phyloP scores from a whole-genome alignment of 495 filamentous ascomycete species.

The Penicillium paxilli region DNA sequence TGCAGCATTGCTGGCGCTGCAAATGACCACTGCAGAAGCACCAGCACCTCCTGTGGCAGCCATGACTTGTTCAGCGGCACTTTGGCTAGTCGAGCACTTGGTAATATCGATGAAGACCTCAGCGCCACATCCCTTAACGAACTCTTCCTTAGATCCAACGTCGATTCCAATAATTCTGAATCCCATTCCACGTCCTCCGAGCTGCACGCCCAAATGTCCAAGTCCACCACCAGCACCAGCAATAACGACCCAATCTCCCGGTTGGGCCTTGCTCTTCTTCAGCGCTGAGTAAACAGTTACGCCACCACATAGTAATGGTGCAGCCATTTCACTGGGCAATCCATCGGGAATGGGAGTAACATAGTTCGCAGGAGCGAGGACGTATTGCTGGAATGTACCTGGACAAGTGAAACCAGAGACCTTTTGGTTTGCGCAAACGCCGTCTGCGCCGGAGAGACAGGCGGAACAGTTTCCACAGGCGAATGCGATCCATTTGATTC shows the following conservation, averaged over 20 bases:
- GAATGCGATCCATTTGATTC: constrained; percentile 43
- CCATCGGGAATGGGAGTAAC: constrained; percentile 60
- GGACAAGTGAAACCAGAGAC: constrained; percentile 27
- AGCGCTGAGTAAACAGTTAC: constrained; percentile 50
- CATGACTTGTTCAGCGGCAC: background rate
- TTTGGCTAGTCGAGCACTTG: background rate
- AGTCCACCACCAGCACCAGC: constrained; percentile 49
- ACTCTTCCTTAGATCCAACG: background rate
- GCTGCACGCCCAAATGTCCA: constrained; percentile 53
- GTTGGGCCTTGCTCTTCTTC: constrained; percentile 46
- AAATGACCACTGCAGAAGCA: constrained; percentile 55
- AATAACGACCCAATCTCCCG: constrained; percentile 54
- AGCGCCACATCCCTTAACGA: constrained; percentile 6
- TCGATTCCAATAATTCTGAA: constrained; percentile 35
- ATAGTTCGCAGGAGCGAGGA: constrained; percentile 41
- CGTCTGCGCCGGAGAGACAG: constrained; percentile 50
- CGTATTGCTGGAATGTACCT: constrained; percentile 64
- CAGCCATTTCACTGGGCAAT: constrained; percentile 48
- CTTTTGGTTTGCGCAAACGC: constrained; percentile 45
- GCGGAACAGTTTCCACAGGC: constrained; percentile 36
- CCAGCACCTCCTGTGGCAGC: constrained; percentile 36
- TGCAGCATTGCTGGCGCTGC: constrained; percentile 53
- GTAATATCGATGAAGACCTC: constrained; percentile 7
- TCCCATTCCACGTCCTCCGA: constrained; percentile 46
- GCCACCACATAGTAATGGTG: constrained; percentile 55